Evolutionary conservation across 257 asterid genomes (phyloP).

Genomic region (Solanum sejunctum): DNA sequence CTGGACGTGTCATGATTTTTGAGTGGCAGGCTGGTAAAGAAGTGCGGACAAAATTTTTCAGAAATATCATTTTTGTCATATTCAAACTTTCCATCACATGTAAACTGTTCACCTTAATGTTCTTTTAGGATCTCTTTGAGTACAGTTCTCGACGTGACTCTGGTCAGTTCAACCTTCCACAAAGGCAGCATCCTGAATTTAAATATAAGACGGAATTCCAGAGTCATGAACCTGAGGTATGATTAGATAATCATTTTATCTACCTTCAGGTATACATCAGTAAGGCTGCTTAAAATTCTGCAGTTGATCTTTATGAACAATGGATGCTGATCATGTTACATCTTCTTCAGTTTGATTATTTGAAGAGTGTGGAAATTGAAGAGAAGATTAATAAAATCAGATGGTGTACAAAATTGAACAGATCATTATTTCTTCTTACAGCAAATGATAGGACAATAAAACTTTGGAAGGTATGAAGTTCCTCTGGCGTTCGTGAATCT

Average conservation of each 20-base stretch:
- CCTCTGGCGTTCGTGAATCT: not conserved
- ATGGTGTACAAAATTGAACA: constrained; percentile 51
- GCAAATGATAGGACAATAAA: constrained; percentile 77
- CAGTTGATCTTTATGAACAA: not conserved
- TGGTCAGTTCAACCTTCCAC: constrained; percentile 35
- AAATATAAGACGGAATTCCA: constrained; percentile 78
- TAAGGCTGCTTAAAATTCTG: not conserved
- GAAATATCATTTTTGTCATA: not conserved
- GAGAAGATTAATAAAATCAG: constrained; percentile 61
- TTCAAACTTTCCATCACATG: not conserved
- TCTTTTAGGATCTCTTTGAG: constrained; percentile 29
- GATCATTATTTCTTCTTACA: constrained; percentile 52
- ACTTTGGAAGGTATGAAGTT: constrained; percentile 63
- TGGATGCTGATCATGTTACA: constrained; percentile 13
- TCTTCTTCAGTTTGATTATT: constrained; percentile 59
- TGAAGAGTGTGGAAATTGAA: constrained; percentile 83
- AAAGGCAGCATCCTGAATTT: constrained; percentile 37
- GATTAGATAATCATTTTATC: not conserved
- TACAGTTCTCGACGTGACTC: constrained; percentile 40
- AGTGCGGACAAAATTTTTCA: constrained; percentile 26
- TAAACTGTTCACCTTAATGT: not conserved
- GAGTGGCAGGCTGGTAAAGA: constrained; percentile 35
- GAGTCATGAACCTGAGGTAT: constrained; percentile 90
- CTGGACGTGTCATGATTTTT: constrained; percentile 74
- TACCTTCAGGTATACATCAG: not conserved